Conservation (phyloP, 768 basidiomycete species). For the Russula virescens region DNA sequence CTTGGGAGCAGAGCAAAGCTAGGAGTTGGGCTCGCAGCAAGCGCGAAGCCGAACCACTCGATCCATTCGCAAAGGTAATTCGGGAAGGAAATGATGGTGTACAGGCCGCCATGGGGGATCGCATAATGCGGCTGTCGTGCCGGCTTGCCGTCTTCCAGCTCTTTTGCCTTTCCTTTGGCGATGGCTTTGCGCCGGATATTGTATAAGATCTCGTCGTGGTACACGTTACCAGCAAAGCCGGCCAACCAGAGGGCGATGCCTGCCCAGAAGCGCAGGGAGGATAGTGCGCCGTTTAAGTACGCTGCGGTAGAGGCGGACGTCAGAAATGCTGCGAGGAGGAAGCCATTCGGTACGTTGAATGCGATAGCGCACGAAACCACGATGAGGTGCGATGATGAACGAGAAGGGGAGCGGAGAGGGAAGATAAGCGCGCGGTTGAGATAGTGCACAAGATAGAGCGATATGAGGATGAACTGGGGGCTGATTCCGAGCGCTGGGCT, state of each 20-base stretch:
- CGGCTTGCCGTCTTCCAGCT: conserved; percentile 15
- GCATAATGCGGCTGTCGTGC: conserved; percentile 53
- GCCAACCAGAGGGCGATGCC: conserved; percentile 62
- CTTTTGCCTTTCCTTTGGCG: conserved; percentile 30
- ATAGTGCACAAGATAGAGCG: conserved; percentile 71
- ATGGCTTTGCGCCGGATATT: conserved; percentile 65
- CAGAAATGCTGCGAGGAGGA: conserved; percentile 63
- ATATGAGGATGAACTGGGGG: conserved; percentile 39
- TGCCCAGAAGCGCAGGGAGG: conserved; percentile 48
- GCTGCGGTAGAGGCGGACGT: conserved; percentile 48
- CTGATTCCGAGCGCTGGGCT: conserved; percentile 31
- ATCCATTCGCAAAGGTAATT: conserved; percentile 95
- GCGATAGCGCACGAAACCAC: conserved; percentile 49
- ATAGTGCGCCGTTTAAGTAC: conserved; percentile 35
- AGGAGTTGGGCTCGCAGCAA: conserved; percentile 58
- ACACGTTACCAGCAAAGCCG: conserved; percentile 75
- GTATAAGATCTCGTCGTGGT: conserved; percentile 87
- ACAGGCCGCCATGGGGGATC: conserved; percentile 76
- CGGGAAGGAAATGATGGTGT: conserved; percentile 77
- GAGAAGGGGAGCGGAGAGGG: conserved; percentile 72
- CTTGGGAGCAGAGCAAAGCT: conserved; percentile 24
- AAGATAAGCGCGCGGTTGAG: conserved; percentile 75
- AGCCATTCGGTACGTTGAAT: conserved; percentile 75
- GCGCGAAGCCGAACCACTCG: conserved; percentile 86
- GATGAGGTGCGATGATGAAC: conserved; percentile 66